Percentiles rank a stretch among this genome's conserved stretches.
phyloP scores from a whole-genome alignment of 2,329 filamentous ascomycete genomes.

The Xylaria sp. region DNA sequence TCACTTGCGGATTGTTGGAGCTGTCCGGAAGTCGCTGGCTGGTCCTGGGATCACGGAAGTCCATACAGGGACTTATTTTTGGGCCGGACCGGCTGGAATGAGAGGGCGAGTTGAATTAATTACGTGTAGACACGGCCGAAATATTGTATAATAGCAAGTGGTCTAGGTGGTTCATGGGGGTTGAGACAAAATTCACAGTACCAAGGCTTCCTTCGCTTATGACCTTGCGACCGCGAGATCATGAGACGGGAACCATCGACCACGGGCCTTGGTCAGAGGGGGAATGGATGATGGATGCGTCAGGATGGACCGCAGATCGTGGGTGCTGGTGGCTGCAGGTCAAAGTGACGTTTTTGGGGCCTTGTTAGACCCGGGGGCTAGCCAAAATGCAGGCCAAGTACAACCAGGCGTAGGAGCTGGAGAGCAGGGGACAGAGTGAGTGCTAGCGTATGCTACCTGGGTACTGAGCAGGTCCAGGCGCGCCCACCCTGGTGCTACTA shows the following conservation, averaged over 20 bases:
- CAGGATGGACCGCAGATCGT: slow-evolving; percentile 41
- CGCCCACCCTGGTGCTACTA: slow-evolving; percentile 1
- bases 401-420: slow-evolving; percentile 3
- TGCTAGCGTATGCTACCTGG: background rate
- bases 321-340: slow-evolving; percentile 42
- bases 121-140: slow-evolving; percentile 22
- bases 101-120: slow-evolving; percentile 13
- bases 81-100: slow-evolving; percentile 26
- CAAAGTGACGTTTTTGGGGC: slow-evolving; percentile 46
- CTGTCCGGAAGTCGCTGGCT: slow-evolving; percentile 29
- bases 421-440: background rate
- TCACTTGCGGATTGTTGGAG: slow-evolving; percentile 15
- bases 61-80: slow-evolving; percentile 28
- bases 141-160: slow-evolving; percentile 5
- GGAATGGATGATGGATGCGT: slow-evolving; percentile 28
- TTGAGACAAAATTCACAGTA: background rate
- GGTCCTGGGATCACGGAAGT: slow-evolving; percentile 21
- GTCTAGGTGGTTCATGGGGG: background rate
- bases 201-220: slow-evolving; percentile 31
- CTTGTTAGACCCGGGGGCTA: slow-evolving; percentile 11
- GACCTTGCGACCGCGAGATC: slow-evolving; percentile 29
- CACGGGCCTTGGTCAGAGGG: slow-evolving; percentile 36
- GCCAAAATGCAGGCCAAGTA: slow-evolving; percentile 2
- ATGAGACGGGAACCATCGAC: slow-evolving; percentile 24
- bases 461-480: slow-evolving; percentile 18